Base-by-base conservation (phyloP, 1,284 basidiomycete species). In the Coniferiporia sulphurascens region DNA sequence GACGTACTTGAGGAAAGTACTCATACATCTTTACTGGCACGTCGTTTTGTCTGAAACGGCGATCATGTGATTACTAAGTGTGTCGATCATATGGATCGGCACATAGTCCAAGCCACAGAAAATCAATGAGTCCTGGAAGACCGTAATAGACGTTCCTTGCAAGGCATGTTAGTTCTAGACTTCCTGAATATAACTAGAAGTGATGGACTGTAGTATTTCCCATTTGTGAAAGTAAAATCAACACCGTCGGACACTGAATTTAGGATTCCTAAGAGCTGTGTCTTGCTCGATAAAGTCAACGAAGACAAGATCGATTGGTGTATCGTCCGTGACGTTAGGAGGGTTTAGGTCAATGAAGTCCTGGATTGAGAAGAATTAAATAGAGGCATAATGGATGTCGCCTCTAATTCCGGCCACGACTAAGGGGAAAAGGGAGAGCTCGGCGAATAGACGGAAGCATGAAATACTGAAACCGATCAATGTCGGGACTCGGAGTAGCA, bases 361-460 rank as follows among this genome's bases (percentile, higher is more conserved):
- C 0, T 86, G 85, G 13, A 69, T 62, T 4, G 69, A 62, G 70
- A 78, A 81, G 71, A 79, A 84, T 8, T 83, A 78, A 53, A 89
- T 66, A 0, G 87, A 80, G 2, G 72, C 66, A 68, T 89, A 88
- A 0, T 72, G 70, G 3, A 74, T 80, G 68, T 91, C 88, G 67
- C 90, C 89, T 12, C 88, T 89, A 12, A 82, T 72, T 4, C 84
- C 87, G 86, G 84, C 69, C 88, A 89, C 8, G 80, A 72, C 85
- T 87, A 55, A 19, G 55, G 45, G 48, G 44, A 8, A 17, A 34
- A 38, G 19, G 48, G 45, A n/a, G 52, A 35, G n/a, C n/a, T 52
- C 21, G 52, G 53, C 46, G 21, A n/a, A 22, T 17, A 21, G 27
- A 43, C 5, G 32, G 58, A 53, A 21, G 55, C 45, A 4, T 6